Percentiles rank a stretch among this genome's conserved stretches.
These are phyloP conservation scores for Neurospora discreta DNA, from an alignment of 495 filamentous ascomycete genomes.

Conservation along the genomic window DNA sequence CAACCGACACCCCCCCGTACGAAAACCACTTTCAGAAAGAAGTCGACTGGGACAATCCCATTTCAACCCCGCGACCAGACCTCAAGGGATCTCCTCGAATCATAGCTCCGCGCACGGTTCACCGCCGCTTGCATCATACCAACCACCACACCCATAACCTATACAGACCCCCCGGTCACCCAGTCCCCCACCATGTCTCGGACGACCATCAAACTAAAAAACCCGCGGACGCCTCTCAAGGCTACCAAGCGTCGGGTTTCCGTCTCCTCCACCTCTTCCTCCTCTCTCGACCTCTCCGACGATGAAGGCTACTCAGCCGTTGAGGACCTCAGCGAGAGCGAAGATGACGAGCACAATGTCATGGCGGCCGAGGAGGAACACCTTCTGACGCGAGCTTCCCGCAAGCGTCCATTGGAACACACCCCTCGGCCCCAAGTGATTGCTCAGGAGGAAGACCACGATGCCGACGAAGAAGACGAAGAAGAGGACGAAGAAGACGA, in stretches of 20 bases:
- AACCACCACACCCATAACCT: not conserved
- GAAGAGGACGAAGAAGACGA: slow-evolving; percentile 30
- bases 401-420: slow-evolving; percentile 15
- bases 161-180: slow-evolving; percentile 12
- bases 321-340: slow-evolving; percentile 65
- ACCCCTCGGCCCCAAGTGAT: slow-evolving; percentile 30
- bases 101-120: slow-evolving; percentile 10
- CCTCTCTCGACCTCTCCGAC: slow-evolving; percentile 43
- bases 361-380: slow-evolving; percentile 62
- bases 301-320: slow-evolving; percentile 64
- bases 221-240: slow-evolving; percentile 30
- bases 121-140: slow-evolving; percentile 28
- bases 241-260: slow-evolving; percentile 27
- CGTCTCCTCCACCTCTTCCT: slow-evolving; percentile 33
- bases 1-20: not conserved
- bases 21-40: not conserved
- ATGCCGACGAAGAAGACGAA: slow-evolving; percentile 24
- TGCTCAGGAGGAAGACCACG: slow-evolving; percentile 16
- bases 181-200: slow-evolving; percentile 34
- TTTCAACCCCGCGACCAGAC: not conserved
- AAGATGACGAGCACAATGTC: slow-evolving; percentile 60
- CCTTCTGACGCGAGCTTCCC: slow-evolving; percentile 40
- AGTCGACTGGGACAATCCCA: not conserved
- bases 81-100: not conserved
- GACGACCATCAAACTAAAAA: slow-evolving; percentile 38